A percentile compares a stretch with the other conserved stretches of the same genome.
phyloP scores from a whole-genome alignment of 805 yeast species.

The Suhomyces tanzawaensis region DNA sequence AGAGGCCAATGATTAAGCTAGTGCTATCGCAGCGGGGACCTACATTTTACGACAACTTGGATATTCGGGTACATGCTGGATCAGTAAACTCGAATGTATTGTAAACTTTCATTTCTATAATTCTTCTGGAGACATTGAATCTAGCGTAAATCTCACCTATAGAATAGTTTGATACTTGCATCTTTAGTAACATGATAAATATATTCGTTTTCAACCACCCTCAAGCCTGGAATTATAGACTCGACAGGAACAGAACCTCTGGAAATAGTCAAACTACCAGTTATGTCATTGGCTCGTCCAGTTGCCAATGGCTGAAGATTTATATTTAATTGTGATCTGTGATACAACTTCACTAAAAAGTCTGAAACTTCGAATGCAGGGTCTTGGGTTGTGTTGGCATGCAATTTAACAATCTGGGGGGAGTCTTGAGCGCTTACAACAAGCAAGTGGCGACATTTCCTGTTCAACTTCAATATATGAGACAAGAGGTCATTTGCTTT shows the following conservation, averaged over 20 bases:
- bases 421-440: conserved; percentile 38
- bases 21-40: background rate
- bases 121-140: too few species aligned
- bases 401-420: conserved; percentile 33
- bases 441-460: conserved; percentile 30
- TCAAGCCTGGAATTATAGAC: conserved; percentile 10
- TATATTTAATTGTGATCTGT: conserved; percentile 52
- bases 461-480: conserved; percentile 33
- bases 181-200: conserved; percentile 60
- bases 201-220: conserved; percentile 59
- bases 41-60: background rate
- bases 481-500: conserved; percentile 33
- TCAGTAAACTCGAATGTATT: background rate
- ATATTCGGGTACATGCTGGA: background rate
- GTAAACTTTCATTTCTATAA: too few species aligned
- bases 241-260: conserved; percentile 49
- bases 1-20: too few species aligned
- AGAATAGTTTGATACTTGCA: conserved; percentile 43
- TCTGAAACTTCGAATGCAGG: conserved; percentile 45
- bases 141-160: conserved; percentile 34
- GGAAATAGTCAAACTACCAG: conserved; percentile 65
- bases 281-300: conserved; percentile 78
- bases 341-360: conserved; percentile 46
- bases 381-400: conserved; percentile 17
- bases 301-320: conserved; percentile 67